Conservation (phyloP, 305 asterid genomes). For the Nicotiana rustica region DNA sequence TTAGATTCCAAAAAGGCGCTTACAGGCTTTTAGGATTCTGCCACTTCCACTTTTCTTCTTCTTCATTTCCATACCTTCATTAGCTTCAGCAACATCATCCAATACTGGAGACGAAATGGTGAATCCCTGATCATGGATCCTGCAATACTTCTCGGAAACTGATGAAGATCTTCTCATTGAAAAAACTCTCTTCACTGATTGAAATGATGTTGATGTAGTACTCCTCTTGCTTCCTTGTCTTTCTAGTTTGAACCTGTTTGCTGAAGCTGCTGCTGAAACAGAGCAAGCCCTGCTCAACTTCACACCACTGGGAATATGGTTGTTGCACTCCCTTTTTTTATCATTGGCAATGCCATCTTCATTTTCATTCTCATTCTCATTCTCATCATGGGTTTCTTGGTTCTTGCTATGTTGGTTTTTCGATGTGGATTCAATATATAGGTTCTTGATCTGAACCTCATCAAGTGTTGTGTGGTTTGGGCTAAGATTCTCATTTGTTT, state of each 20-base stretch:
- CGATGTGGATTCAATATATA: slow-evolving; percentile 4
- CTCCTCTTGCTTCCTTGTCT: slow-evolving; percentile 31
- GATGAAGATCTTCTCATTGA: slow-evolving; percentile 61
- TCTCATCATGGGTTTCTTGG: slow-evolving; percentile 30
- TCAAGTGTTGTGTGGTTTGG: slow-evolving; percentile 32
- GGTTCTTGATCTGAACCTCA: background rate
- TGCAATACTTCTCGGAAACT: slow-evolving; percentile 54
- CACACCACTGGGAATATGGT: background rate
- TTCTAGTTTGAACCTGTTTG: slow-evolving; percentile 36
- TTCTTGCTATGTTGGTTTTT: slow-evolving; percentile 26
- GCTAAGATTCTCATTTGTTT: slow-evolving; percentile 32
- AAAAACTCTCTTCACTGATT: slow-evolving; percentile 48
- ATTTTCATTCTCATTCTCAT: slow-evolving; percentile 18
- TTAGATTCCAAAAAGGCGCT: slow-evolving; percentile 53
- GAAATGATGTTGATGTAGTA: slow-evolving; percentile 28
- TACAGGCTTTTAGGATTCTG: slow-evolving; percentile 56
- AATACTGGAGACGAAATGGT: slow-evolving; percentile 37
- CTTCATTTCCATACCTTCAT: background rate
- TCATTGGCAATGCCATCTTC: slow-evolving; percentile 29
- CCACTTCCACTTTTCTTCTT: slow-evolving; percentile 37
- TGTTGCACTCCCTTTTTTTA: slow-evolving; percentile 31
- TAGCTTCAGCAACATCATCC: slow-evolving; percentile 37
- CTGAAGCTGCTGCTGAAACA: slow-evolving; percentile 41
- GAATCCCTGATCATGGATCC: slow-evolving; percentile 55
- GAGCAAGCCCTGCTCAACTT: slow-evolving; percentile 47